Evolutionary conservation across 495 filamentous ascomycete species (phyloP), one percentile per base, ranked within the genome.

Genomic region (Penicillium bialowiezense): DNA sequence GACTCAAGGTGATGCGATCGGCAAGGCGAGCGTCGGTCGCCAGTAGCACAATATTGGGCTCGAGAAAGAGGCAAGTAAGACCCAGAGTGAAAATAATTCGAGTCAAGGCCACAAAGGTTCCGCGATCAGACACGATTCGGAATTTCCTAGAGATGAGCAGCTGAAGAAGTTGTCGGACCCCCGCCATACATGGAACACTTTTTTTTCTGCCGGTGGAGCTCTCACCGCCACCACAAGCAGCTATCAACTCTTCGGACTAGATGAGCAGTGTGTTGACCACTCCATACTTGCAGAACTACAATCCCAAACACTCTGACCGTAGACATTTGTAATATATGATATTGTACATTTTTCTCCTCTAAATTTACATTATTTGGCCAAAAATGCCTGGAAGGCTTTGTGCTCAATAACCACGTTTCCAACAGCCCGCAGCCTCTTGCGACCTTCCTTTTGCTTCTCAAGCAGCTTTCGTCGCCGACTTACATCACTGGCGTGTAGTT

Each of bases 381-480:
- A 62, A 64, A 98, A 98, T 47, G 77, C 85, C 65, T 98, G 93
- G 66, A 98, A 97, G 1, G 90, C 88, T 58, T 88, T 85, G 49
- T 97, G 89, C 39, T 97, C 91, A 69, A 98, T 97, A 21, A 88
- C 77, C 7, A 98, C 90, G 58, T 95, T 85, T 34, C 82, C 82
- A 32, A 84, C 75, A 4, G 81, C 79, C 40, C 65, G 79, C 48
- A 97, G 68, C 71, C 83, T 88, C 80, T 96, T 97, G 49, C 89
- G 80, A 1, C 93, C 93, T 56, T 92, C 92, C 73, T 98, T 98
- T 69, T 98, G 93, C 76, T 91, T 96, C 71, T 97, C 92, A 34
- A 98, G 63, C 53, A 98, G 67, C 70, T 98, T 98, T 60, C 83
- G 78, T 39, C 91, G 79, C 28, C 93, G 75, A 8, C 79, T 80